Evolutionary conservation across 2,329 filamentous ascomycete genomes (phyloP).

Genomic region (Tolypocladium nubicola): DNA sequence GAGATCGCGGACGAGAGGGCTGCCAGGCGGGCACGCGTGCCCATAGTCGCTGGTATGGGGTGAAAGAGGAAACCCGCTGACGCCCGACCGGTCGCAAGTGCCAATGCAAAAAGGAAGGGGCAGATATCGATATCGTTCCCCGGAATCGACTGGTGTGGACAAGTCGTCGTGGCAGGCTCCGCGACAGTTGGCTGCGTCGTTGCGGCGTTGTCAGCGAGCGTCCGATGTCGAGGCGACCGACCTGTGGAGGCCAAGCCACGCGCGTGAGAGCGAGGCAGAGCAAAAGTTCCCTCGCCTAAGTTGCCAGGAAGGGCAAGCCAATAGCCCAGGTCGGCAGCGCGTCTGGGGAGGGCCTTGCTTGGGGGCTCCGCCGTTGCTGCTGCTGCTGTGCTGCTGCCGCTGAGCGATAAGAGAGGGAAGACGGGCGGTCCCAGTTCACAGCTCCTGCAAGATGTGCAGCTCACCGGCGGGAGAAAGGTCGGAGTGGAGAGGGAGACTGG

Average conservation of each 20-base stretch:
- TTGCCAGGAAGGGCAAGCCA: slow-evolving; percentile 24
- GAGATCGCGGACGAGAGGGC: slow-evolving; percentile 20
- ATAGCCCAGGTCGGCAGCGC: slow-evolving; percentile 15
- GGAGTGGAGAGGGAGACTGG: slow-evolving; percentile 5
- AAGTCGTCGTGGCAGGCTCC: slow-evolving; percentile 5
- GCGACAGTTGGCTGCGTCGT: slow-evolving; percentile 4
- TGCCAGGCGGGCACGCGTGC: slow-evolving; percentile 21
- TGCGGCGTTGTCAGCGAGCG: slow-evolving; percentile 1
- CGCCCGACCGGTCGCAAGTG: slow-evolving; percentile 7
- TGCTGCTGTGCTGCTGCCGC: not conserved
- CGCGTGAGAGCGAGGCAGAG: slow-evolving; percentile 21
- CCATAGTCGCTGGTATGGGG: slow-evolving; percentile 21
- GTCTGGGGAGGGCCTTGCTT: slow-evolving; percentile 11
- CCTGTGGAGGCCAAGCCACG: slow-evolving; percentile 21
- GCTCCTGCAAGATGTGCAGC: not conserved
- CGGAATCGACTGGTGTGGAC: slow-evolving; percentile 10
- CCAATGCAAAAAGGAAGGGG: slow-evolving; percentile 4
- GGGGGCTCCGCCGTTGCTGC: slow-evolving; percentile 5
- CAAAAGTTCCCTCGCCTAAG: slow-evolving; percentile 30
- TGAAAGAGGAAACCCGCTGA: slow-evolving; percentile 14
- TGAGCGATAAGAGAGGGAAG: not conserved
- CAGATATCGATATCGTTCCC: slow-evolving; percentile 9
- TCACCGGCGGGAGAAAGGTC: not conserved
- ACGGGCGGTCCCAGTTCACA: not conserved
- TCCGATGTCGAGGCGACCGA: not conserved